These are phyloP conservation scores for Termitomyces sp. DNA, from an alignment of 768 basidiomycete species.

Conservation along the genomic window DNA sequence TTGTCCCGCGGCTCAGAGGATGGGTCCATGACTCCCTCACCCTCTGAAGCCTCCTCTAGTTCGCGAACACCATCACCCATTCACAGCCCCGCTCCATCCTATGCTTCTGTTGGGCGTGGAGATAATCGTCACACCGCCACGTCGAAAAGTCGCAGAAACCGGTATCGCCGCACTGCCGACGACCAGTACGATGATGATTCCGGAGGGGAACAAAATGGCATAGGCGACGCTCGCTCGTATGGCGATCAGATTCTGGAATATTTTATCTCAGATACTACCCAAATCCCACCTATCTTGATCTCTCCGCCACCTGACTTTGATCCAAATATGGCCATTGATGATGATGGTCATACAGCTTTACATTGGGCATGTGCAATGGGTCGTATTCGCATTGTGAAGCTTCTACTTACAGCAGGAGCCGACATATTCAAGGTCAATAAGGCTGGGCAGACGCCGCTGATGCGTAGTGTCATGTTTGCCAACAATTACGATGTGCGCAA, in stretches of 20 bases:
- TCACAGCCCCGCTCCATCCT: slow-evolving; percentile 45
- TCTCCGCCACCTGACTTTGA: slow-evolving; percentile 89
- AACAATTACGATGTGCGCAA: slow-evolving; percentile 99
- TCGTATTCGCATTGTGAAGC: slow-evolving; percentile 90
- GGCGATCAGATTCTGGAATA: slow-evolving; percentile 97
- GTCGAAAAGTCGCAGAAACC: slow-evolving; percentile 34
- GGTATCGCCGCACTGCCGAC: slow-evolving; percentile 39
- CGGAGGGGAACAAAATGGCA: slow-evolving; percentile 44
- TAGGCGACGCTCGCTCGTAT: slow-evolving; percentile 61
- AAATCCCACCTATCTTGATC: slow-evolving; percentile 83
- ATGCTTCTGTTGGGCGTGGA: slow-evolving; percentile 33
- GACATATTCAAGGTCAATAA: slow-evolving; percentile 97
- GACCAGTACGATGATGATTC: slow-evolving; percentile 39
- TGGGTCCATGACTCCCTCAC: slow-evolving; percentile 86
- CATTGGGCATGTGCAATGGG: slow-evolving; percentile 99
- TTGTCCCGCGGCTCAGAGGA: slow-evolving; percentile 78
- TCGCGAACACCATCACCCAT: slow-evolving; percentile 95
- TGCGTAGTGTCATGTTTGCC: slow-evolving; percentile 99
- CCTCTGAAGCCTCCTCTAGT: slow-evolving; percentile 78
- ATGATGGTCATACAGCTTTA: slow-evolving; percentile 93
- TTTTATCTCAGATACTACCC: slow-evolving; percentile 95
- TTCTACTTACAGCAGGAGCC: slow-evolving; percentile 88
- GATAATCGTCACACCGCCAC: slow-evolving; percentile 31
- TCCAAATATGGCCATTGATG: slow-evolving; percentile 94
- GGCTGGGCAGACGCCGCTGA: slow-evolving; percentile 92